Evolutionary conservation across 306 rosid species (phyloP), one percentile per base, ranked within the genome.

Genomic region (Boehmeria nivea): DNA sequence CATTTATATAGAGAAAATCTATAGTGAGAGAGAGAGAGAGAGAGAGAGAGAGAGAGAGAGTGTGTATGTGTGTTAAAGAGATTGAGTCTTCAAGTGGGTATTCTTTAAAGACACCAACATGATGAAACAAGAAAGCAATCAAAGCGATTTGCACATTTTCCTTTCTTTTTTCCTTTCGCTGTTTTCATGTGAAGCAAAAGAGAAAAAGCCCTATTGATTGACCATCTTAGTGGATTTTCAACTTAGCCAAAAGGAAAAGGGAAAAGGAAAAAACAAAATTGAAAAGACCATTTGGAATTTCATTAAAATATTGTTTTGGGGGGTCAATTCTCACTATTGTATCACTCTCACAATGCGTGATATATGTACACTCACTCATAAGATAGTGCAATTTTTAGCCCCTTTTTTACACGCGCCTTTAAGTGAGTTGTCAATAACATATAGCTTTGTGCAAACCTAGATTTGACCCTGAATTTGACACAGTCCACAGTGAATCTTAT

Each of bases 81-180:
- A 53, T 89, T 77, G 95, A 81, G 97, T 89, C 78, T 75, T 38
- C 59, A 56, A 89, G 81, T 89, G 81, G 75, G 13, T 33, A 85
- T 70, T 70, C 83, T 72, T 83, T 89, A 78, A 83, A 72, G 74
- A 42, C 69, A 37, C 64, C 38, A 31, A 19, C 43, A n/a, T 46
- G 65, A 54, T 24, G 43, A 40, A 36, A 31, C 28, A 13, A 17
- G 58, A 26, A 62, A 54, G 59, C 67, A 66, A 66, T 60, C 51
- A 27, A 64, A 52, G 54, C 47, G 47, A 22, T 55, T 43, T 43
- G n/a, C 23, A 43, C 22, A 34, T 10, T 39, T 12, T n/a, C n/a
- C 17, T 0, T 40, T 8, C 6, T 0, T 40, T 8, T 40, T 8
- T n/a, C 12, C n/a, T 8, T 40, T 40, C 10, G 15, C 45, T 39